Conservation (phyloP, 495 filamentous ascomycete species). For the Achaetomiella virescens region DNA sequence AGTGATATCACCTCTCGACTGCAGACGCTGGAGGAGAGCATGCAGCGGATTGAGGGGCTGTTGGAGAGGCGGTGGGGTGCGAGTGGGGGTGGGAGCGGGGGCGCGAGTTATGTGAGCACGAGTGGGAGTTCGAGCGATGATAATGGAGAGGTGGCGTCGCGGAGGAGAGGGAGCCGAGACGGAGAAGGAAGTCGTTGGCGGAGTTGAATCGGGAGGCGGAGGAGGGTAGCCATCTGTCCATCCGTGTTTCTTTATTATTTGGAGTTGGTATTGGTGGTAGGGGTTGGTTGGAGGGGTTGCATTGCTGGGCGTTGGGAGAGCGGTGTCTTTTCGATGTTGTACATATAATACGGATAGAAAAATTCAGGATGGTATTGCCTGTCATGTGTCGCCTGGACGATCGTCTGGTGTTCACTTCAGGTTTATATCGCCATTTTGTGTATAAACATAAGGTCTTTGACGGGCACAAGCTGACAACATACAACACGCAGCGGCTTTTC, state of each 20-base stretch:
- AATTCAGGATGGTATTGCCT: background rate
- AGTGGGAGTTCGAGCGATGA: background rate
- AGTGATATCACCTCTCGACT: slow-evolving; percentile 30
- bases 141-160: background rate
- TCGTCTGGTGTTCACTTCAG: too few species aligned
- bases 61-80: slow-evolving; percentile 24
- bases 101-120: background rate
- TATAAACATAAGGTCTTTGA: too few species aligned
- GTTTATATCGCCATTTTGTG: too few species aligned
- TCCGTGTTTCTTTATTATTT: background rate
- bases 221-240: slow-evolving; percentile 3
- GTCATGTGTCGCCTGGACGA: background rate
- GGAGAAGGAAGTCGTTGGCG: slow-evolving; percentile 9
- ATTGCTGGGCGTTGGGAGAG: background rate
- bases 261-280: background rate
- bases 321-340: background rate
- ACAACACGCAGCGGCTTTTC: too few species aligned
- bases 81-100: slow-evolving; percentile 1
- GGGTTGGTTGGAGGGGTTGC: background rate
- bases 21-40: slow-evolving; percentile 34
- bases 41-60: slow-evolving; percentile 34
- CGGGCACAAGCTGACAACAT: too few species aligned
- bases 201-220: slow-evolving; percentile 14
- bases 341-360: background rate
- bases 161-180: background rate